These are phyloP conservation scores for Babesia sp. DNA, from an alignment of 169 alveolate species.

Conservation along the genomic window DNA sequence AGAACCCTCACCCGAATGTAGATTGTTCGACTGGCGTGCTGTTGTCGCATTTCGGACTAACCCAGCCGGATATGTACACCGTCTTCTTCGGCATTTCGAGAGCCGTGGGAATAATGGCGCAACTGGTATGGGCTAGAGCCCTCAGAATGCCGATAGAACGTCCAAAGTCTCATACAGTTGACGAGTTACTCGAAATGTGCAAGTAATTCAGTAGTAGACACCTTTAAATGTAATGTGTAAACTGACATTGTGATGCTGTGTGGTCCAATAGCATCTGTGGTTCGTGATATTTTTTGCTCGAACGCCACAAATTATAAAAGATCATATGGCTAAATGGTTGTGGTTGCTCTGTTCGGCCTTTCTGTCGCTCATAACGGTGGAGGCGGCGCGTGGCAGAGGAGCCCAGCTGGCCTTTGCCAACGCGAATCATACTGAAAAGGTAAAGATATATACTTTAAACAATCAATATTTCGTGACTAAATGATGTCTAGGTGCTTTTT, in stretches of 20 bases:
- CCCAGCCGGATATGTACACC: conserved; percentile 89
- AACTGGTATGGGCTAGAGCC: conserved; percentile 69
- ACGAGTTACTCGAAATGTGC: conserved; percentile 30
- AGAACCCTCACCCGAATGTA: conserved; percentile 96
- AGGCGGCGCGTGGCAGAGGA: neutral
- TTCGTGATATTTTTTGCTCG: neutral
- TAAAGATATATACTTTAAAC: neutral
- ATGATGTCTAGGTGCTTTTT: neutral
- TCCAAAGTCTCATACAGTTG: conserved; percentile 65
- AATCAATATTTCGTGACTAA: neutral
- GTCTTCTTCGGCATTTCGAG: conserved; percentile 93
- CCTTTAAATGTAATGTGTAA: conserved; percentile 7
- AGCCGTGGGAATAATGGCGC: conserved; percentile 91
- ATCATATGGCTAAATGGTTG: conserved; percentile 10
- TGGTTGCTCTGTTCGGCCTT: neutral
- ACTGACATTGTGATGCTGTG: neutral
- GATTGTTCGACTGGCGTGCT: conserved; percentile 94
- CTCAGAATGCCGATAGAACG: conserved; percentile 67
- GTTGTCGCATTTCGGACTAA: conserved; percentile 87
- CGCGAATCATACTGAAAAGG: neutral
- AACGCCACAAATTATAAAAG: neutral
- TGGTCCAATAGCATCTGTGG: neutral
- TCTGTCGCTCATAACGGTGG: neutral
- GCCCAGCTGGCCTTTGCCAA: neutral
- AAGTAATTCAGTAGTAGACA: neutral